phyloP scores from a whole-genome alignment of 192 early-diverging fungal species.

The Gigaspora rosea region DNA sequence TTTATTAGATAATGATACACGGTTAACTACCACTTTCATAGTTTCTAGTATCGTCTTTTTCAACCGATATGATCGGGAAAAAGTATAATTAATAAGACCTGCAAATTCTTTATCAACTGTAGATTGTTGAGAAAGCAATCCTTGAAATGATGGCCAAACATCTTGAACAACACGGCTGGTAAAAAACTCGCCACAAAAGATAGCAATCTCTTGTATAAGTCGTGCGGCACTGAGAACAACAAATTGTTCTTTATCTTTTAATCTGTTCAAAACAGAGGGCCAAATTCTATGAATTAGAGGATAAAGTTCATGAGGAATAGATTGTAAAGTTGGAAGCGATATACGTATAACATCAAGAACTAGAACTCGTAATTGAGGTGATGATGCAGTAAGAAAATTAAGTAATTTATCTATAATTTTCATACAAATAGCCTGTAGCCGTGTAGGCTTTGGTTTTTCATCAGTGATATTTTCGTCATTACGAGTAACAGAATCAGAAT shows the following conservation, averaged over 20 bases:
- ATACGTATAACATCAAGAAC: conserved; percentile 43
- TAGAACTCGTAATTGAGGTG: conserved; percentile 45
- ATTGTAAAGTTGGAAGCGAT: conserved; percentile 42
- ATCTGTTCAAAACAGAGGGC: conserved; percentile 48
- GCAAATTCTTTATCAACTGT: conserved; percentile 13
- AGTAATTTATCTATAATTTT: conserved; percentile 51
- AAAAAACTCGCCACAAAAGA: conserved; percentile 43
- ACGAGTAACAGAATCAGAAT: neutral
- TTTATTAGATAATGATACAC: conserved; percentile 1
- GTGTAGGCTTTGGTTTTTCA: conserved; percentile 29
- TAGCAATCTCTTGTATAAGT: conserved; percentile 41
- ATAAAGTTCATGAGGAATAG: conserved; percentile 44
- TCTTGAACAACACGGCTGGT: conserved; percentile 38
- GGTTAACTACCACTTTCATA: conserved; percentile 1
- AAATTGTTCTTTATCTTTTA: conserved; percentile 40
- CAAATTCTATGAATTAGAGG: conserved; percentile 52
- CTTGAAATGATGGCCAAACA: conserved; percentile 46
- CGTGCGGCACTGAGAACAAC: conserved; percentile 40
- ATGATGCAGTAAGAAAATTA: conserved; percentile 53
- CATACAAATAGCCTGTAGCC: conserved; percentile 45
- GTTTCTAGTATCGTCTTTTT: conserved; percentile 19
- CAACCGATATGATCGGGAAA: conserved; percentile 7
- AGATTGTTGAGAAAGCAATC: conserved; percentile 26
- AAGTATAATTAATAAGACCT: neutral
- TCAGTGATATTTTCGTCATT: conserved; percentile 5